A percentile compares a stretch with the other conserved stretches of the same genome.
phyloP scores from a whole-genome alignment of 2,329 filamentous ascomycete genomes.

The Setomelanomma holmii region DNA sequence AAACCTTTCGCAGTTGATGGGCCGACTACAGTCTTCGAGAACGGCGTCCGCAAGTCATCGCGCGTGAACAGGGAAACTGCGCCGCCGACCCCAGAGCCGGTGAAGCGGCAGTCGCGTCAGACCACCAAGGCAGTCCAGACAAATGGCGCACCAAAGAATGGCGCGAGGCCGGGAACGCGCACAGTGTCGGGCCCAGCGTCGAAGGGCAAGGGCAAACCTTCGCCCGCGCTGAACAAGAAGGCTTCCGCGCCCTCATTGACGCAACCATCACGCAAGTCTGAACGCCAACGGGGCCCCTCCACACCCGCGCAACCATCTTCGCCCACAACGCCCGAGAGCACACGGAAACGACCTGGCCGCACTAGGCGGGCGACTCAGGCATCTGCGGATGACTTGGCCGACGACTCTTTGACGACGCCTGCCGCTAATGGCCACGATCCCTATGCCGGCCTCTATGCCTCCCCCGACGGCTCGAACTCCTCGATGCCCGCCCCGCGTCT shows the following conservation, averaged over 20 bases:
- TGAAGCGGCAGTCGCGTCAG: slow-evolving; percentile 40
- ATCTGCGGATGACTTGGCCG: slow-evolving; percentile 18
- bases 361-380: slow-evolving; percentile 27
- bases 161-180: slow-evolving; percentile 30
- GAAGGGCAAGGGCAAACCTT: slow-evolving; percentile 24
- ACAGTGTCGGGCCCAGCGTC: slow-evolving; percentile 21
- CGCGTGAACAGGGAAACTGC: slow-evolving; percentile 57
- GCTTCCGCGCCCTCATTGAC: slow-evolving; percentile 23
- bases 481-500: slow-evolving; percentile 41
- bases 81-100: slow-evolving; percentile 58
- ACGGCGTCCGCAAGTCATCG: slow-evolving; percentile 68
- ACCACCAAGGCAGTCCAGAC: slow-evolving; percentile 35
- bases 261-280: slow-evolving; percentile 43
- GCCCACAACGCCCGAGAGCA: slow-evolving; percentile 26
- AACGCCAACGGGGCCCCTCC: slow-evolving; percentile 37
- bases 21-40: slow-evolving; percentile 79
- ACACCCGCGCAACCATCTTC: slow-evolving; percentile 21
- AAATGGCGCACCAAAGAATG: slow-evolving; percentile 35
- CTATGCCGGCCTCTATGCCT: slow-evolving; percentile 29
- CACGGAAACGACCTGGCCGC: slow-evolving; percentile 31
- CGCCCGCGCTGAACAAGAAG: slow-evolving; percentile 29
- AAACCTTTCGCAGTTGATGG: slow-evolving; percentile 85
- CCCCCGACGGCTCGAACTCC: slow-evolving; percentile 27
- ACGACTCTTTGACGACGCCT: slow-evolving; percentile 16
- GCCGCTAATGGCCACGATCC: slow-evolving; percentile 25